phyloP scores from a whole-genome alignment of 257 asterid genomes.

The Nicotiana tomentosiformis region DNA sequence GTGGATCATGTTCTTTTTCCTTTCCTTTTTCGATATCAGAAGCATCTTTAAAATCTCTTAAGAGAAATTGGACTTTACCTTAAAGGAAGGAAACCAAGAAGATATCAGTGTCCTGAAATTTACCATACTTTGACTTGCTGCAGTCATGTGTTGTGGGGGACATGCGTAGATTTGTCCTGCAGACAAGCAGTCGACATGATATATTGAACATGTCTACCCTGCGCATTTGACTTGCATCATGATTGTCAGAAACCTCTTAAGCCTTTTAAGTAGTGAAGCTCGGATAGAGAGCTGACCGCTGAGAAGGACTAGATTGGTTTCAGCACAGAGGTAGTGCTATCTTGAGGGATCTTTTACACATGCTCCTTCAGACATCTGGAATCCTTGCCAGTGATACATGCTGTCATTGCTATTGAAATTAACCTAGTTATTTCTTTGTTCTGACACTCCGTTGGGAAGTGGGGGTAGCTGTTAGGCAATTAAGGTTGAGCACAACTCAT shows the following conservation, averaged over 20 bases:
- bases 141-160: not conserved
- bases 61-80: not conserved
- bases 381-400: not conserved
- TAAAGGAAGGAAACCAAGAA: not conserved
- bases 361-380: not conserved
- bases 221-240: not conserved
- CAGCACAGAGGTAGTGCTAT: not conserved
- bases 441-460: not conserved
- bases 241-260: not conserved
- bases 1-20: not conserved
- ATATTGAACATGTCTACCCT: not conserved
- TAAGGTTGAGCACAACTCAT: not conserved
- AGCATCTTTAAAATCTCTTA: not conserved
- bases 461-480: not conserved
- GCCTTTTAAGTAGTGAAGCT: not conserved
- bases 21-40: not conserved
- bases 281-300: not conserved
- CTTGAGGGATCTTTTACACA: not conserved
- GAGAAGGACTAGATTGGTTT: not conserved
- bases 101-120: not conserved
- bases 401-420: not conserved
- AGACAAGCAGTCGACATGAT: not conserved
- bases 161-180: not conserved
- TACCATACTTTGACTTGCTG: not conserved
- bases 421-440: slow-evolving; percentile 3